A percentile compares a stretch with the other conserved stretches of the same genome.
These are phyloP conservation scores for Cladosporium colombiae DNA, from an alignment of 2,329 filamentous ascomycete species.

Conservation along the genomic window DNA sequence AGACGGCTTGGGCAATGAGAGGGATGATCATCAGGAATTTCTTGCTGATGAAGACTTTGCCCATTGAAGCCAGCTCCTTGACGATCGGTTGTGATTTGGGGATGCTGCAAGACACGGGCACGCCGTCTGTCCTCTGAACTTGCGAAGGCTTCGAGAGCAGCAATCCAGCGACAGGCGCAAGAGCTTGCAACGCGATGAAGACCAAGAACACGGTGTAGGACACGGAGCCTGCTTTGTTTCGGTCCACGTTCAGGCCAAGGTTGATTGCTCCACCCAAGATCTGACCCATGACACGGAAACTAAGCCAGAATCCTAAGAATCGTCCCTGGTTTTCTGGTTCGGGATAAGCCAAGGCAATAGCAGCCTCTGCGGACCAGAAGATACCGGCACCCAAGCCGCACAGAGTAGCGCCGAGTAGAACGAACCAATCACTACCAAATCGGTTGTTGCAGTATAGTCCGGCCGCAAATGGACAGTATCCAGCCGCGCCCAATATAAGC, in stretches of 20 bases:
- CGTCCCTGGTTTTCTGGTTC: slow-evolving; percentile 68
- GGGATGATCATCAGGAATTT: slow-evolving; percentile 66
- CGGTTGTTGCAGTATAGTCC: slow-evolving; percentile 73
- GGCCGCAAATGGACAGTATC: slow-evolving; percentile 70
- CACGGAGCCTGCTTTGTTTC: slow-evolving; percentile 62
- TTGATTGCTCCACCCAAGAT: slow-evolving; percentile 73
- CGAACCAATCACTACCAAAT: slow-evolving; percentile 68
- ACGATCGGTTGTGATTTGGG: slow-evolving; percentile 51
- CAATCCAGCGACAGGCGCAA: slow-evolving; percentile 64
- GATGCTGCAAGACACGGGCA: slow-evolving; percentile 61
- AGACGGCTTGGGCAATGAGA: slow-evolving; percentile 71
- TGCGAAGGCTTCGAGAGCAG: slow-evolving; percentile 62
- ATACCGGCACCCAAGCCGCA: slow-evolving; percentile 71
- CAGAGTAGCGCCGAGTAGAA: slow-evolving; percentile 66
- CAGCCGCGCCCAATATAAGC: slow-evolving; percentile 68
- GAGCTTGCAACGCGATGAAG: slow-evolving; percentile 70
- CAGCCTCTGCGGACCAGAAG: slow-evolving; percentile 75
- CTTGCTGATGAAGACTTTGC: slow-evolving; percentile 59
- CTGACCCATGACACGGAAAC: slow-evolving; percentile 62
- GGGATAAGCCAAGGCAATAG: slow-evolving; percentile 71
- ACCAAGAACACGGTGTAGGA: slow-evolving; percentile 68
- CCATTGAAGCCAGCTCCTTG: slow-evolving; percentile 62
- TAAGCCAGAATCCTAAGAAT: slow-evolving; percentile 69
- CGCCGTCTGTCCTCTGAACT: slow-evolving; percentile 67
- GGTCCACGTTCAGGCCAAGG: slow-evolving; percentile 63